phyloP scores from a whole-genome alignment of 2,329 filamentous ascomycete species.

The Fusarium sp. region DNA sequence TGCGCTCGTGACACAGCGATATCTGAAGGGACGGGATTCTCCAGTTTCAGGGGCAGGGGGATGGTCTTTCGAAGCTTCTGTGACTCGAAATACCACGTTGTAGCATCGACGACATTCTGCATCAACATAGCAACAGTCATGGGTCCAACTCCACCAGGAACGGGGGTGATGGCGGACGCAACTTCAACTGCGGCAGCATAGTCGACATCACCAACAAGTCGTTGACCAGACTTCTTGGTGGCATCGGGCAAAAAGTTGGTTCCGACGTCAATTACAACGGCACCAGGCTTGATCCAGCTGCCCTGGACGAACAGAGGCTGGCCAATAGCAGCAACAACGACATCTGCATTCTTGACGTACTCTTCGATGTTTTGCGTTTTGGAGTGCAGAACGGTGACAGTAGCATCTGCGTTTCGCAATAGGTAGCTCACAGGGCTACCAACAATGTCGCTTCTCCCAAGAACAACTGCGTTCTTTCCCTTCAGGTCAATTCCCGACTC shows the following conservation, averaged over 20 bases:
- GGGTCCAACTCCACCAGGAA: slow-evolving; percentile 94
- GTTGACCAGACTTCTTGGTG: slow-evolving; percentile 89
- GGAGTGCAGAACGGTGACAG: slow-evolving; percentile 95
- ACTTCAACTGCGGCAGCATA: slow-evolving; percentile 85
- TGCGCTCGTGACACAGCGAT: slow-evolving; percentile 92
- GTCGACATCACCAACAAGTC: slow-evolving; percentile 94
- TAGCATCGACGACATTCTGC: slow-evolving; percentile 91
- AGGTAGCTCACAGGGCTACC: slow-evolving; percentile 97
- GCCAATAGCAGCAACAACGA: slow-evolving; percentile 92
- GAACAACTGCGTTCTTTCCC: slow-evolving; percentile 93
- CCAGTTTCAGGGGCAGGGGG: slow-evolving; percentile 83
- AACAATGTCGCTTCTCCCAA: slow-evolving; percentile 96
- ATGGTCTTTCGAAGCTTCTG: slow-evolving; percentile 82
- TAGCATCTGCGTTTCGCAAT: slow-evolving; percentile 93
- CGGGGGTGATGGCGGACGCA: slow-evolving; percentile 92
- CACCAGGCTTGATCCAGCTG: slow-evolving; percentile 93
- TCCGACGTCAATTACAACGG: slow-evolving; percentile 96
- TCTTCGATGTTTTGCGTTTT: slow-evolving; percentile 78
- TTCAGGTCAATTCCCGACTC: slow-evolving; percentile 83
- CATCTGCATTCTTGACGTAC: slow-evolving; percentile 84
- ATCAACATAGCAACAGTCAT: slow-evolving; percentile 99
- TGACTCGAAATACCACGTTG: slow-evolving; percentile 81
- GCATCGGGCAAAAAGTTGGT: slow-evolving; percentile 94
- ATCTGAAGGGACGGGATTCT: slow-evolving; percentile 89
- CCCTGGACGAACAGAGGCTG: slow-evolving; percentile 88